These are phyloP conservation scores for Xerocomus amazonicus DNA, from an alignment of 1,284 basidiomycete genomes.

Conservation along the genomic window DNA sequence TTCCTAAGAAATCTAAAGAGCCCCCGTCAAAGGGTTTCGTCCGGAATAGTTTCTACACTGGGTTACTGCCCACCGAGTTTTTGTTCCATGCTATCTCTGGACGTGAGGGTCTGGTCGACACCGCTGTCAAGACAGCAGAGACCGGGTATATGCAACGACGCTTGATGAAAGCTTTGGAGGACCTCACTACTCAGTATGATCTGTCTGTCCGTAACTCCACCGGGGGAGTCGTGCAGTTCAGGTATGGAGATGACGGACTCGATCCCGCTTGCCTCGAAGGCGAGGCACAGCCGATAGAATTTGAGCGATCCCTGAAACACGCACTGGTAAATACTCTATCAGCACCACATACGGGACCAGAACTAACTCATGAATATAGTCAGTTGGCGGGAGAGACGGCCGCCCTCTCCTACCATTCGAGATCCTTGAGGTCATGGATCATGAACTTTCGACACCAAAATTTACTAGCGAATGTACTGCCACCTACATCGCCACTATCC, in stretches of 20 bases:
- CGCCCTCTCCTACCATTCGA: slow-evolving; percentile 84
- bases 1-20: slow-evolving; percentile 96
- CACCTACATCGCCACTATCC: slow-evolving; percentile 76
- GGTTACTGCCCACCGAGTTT: slow-evolving; percentile 95
- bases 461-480: slow-evolving; percentile 72
- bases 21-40: slow-evolving; percentile 99
- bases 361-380: slow-evolving; percentile 38
- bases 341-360: background rate
- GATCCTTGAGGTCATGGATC: slow-evolving; percentile 72
- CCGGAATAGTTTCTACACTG: slow-evolving; percentile 94
- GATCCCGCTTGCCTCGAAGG: slow-evolving; percentile 97
- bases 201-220: slow-evolving; percentile 94
- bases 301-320: slow-evolving; percentile 85
- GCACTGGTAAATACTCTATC: slow-evolving; percentile 56
- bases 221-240: slow-evolving; percentile 97
- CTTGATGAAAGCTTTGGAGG: slow-evolving; percentile 98
- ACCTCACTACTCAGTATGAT: slow-evolving; percentile 96
- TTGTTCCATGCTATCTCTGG: slow-evolving; percentile 99
- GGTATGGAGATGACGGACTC: slow-evolving; percentile 95
- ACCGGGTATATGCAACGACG: slow-evolving; percentile 99
- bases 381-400: slow-evolving; percentile 55
- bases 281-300: slow-evolving; percentile 90
- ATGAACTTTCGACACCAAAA: slow-evolving; percentile 55
- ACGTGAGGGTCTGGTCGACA: slow-evolving; percentile 98
- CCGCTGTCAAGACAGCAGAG: slow-evolving; percentile 99